These are phyloP conservation scores for Pholiota microspora DNA, from an alignment of 768 basidiomycete genomes.

Conservation along the genomic window DNA sequence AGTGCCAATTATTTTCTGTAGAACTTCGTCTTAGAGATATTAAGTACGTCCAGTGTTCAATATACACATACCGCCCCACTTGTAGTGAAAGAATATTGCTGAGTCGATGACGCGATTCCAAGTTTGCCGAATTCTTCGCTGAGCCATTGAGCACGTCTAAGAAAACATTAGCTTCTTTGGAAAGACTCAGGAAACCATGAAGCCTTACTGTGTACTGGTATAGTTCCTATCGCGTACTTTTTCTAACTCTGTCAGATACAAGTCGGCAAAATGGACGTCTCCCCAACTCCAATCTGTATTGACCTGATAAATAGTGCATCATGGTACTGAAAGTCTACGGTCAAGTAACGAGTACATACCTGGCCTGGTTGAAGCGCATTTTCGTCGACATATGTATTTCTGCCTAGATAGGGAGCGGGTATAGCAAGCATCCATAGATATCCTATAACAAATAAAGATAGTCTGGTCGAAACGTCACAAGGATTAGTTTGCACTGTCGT, in stretches of 20 bases:
- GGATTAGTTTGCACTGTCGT: conserved; percentile 2
- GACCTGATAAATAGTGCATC: conserved; percentile 51
- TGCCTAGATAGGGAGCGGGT: conserved; percentile 63
- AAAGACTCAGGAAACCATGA: background rate
- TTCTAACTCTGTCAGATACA: conserved; percentile 73
- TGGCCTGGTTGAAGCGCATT: conserved; percentile 94
- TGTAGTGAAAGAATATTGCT: conserved; percentile 61
- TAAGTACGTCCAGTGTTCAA: background rate
- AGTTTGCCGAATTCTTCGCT: conserved; percentile 65
- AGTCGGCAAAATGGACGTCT: conserved; percentile 85
- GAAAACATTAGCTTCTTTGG: background rate
- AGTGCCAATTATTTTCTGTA: conserved; percentile 56
- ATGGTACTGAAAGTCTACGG: background rate
- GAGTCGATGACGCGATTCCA: conserved; percentile 69
- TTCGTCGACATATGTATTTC: conserved; percentile 85
- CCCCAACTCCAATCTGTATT: conserved; percentile 91
- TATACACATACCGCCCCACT: conserved; percentile 47
- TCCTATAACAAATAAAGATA: conserved; percentile 58
- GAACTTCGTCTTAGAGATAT: conserved; percentile 2
- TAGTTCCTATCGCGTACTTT: conserved; percentile 58
- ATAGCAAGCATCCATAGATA: conserved; percentile 84
- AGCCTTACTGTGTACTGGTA: conserved; percentile 67
- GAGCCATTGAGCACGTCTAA: conserved; percentile 66
- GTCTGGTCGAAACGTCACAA: conserved; percentile 40
- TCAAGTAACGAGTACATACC: conserved; percentile 37